Percentiles rank a stretch among this genome's conserved stretches.
phyloP scores from a whole-genome alignment of 176 grass and related monocot genomes.

The Cocos nucifera region DNA sequence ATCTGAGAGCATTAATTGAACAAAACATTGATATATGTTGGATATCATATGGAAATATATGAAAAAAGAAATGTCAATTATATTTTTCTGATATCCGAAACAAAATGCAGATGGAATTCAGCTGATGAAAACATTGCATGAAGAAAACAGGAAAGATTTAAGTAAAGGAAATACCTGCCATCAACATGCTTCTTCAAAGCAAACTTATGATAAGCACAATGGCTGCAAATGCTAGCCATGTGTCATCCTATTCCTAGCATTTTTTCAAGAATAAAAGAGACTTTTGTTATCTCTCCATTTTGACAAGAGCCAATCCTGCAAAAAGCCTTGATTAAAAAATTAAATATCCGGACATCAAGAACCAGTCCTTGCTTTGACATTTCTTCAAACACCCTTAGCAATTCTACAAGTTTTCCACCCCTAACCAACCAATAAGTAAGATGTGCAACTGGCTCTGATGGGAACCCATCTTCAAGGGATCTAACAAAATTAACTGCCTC shows the following conservation, averaged over 20 bases:
- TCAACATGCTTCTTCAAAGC: no score
- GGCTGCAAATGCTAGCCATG: slow-evolving; percentile 3
- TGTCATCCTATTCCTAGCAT: slow-evolving; percentile 48
- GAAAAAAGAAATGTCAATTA: no score
- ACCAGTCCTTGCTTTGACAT: slow-evolving; percentile 43
- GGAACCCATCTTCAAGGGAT: slow-evolving; percentile 46
- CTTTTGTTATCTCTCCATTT: slow-evolving; percentile 33
- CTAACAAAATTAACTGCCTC: slow-evolving; percentile 58
- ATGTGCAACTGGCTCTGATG: slow-evolving; percentile 35
- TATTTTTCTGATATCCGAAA: no score
- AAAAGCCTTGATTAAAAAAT: slow-evolving; percentile 69
- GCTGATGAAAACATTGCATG: no score
- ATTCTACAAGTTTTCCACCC: slow-evolving; percentile 37
- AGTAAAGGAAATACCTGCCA: no score
- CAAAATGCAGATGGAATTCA: no score
- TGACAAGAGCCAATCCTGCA: slow-evolving; percentile 59
- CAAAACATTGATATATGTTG: no score
- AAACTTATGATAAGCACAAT: background rate
- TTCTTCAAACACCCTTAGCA: slow-evolving; percentile 56
- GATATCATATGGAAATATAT: no score
- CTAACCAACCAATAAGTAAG: slow-evolving; percentile 71
- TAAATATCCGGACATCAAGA: slow-evolving; percentile 54
- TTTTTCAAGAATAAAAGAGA: slow-evolving; percentile 61
- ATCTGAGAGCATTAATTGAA: no score
- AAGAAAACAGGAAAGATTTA: no score